Base-by-base conservation (phyloP, 1,284 basidiomycete genomes). In the Termitomyces sp. region DNA sequence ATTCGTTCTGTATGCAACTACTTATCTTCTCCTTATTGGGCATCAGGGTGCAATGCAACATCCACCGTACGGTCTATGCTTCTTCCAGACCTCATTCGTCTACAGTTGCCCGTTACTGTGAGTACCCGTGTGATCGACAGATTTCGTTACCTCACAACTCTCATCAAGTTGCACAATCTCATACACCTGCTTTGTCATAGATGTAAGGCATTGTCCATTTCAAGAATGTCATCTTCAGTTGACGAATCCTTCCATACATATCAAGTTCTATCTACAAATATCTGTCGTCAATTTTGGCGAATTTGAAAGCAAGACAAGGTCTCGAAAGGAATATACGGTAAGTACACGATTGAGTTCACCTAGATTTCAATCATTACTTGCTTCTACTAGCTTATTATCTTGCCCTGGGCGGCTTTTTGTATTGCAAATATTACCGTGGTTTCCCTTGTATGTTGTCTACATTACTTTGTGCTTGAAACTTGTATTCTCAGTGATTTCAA, bases 11-110 rank as follows among this genome's bases (percentile, higher is more conserved):
- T 63, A 64, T 49, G 59, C 60, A 26, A 42, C 62, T 6, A 61
- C 63, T 24, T 62, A 57, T 41, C 52, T 61, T 3, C 49, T 65
- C 11, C 46, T 67, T 18, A 40, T 64, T 30, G 64, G 63, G 28
- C 58, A 48, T 26, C 65, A 66, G 48, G 56, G 42, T 5, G 59
- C 58, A 8, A 41, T 46, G 13, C 48, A 57, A 24, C 7, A 46
- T 46, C 64, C 62, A 13, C 59, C 56, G 7, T 58, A 53, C n/a
- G 50, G 39, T 10, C 46, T 64, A 6, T 67, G 65, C 44, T 48
- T 59, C 11, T 43, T 63, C 14, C 64, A 67, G 50, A 58, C 61
- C 8, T 53, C 58, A 3, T 18, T 64, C 19, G 58, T 66, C 19
- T 65, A 64, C 47, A 62, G 65, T 18, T 53, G 55, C 13, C 60